Conservation (phyloP, 495 filamentous ascomycete genomes). For the Apodospora peruviana region DNA sequence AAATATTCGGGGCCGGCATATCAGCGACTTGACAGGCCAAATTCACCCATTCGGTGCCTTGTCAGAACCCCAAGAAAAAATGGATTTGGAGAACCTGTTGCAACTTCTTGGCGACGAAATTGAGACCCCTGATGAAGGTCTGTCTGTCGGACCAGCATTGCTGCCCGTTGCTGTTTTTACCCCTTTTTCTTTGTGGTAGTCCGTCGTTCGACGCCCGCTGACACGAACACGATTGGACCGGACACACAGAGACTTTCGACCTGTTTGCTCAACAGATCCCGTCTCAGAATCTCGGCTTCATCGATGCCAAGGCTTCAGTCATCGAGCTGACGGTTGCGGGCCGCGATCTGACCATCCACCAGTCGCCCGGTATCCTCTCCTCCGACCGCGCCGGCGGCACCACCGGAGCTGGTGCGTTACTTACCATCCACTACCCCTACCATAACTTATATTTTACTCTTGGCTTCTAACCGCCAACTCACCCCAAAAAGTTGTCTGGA, state of each 20-base stretch:
- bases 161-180: neutral
- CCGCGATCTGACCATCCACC: conserved; percentile 70
- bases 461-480: neutral
- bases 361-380: conserved; percentile 76
- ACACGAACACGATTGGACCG: conserved; percentile 10
- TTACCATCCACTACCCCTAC: neutral
- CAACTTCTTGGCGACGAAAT: conserved; percentile 10
- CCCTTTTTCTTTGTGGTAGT: no score
- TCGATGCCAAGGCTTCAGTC: conserved; percentile 60
- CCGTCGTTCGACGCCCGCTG: no score
- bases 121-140: conserved; percentile 9
- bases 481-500: conserved; percentile 69
- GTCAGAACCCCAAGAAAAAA: neutral
- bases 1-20: no score
- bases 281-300: conserved; percentile 76
- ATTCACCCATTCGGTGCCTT: no score
- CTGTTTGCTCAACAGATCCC: conserved; percentile 74
- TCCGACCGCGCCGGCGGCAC: conserved; percentile 78
- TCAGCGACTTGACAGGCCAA: no score
- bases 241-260: conserved; percentile 77
- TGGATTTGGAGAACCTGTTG: conserved; percentile 12
- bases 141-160: neutral
- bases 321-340: conserved; percentile 65
- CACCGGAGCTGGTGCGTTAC: conserved; percentile 72
- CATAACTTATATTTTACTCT: neutral